These are phyloP conservation scores for Irpex lacteus DNA, from an alignment of 1,284 basidiomycete genomes.

Conservation along the genomic window DNA sequence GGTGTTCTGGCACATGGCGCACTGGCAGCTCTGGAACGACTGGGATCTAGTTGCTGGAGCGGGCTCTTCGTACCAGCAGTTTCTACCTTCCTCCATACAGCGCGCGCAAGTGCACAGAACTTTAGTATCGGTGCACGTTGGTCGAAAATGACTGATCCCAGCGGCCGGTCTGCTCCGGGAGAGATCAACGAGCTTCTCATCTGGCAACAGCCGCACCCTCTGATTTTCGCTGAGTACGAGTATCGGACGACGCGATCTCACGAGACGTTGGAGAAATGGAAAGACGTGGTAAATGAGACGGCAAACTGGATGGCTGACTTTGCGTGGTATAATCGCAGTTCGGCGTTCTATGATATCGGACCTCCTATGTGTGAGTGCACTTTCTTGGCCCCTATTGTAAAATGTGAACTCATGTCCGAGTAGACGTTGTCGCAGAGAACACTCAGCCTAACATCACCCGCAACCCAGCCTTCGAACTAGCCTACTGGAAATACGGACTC, in stretches of 20 bases:
- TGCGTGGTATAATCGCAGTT: conserved; percentile 48
- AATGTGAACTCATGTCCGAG: not conserved
- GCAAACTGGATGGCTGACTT: conserved; percentile 62
- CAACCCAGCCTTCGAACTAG: conserved; percentile 57
- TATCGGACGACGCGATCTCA: conserved; percentile 43
- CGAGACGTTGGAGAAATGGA: conserved; percentile 48
- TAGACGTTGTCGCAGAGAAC: conserved; percentile 48
- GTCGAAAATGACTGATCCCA: conserved; percentile 64
- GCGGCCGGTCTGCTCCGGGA: conserved; percentile 54
- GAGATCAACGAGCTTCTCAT: conserved; percentile 63
- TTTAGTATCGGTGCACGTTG: conserved; percentile 53
- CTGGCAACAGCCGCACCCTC: conserved; percentile 60
- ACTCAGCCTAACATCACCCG: conserved; percentile 50
- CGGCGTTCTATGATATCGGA: conserved; percentile 49
- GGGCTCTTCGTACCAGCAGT: conserved; percentile 42
- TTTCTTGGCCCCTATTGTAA: not conserved
- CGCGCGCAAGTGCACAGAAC: conserved; percentile 50
- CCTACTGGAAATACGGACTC: conserved; percentile 56
- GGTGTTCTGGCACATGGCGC: conserved; percentile 59
- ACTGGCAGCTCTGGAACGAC: conserved; percentile 63
- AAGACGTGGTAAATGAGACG: conserved; percentile 44
- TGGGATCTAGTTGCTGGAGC: conserved; percentile 51
- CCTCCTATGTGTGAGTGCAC: conserved; percentile 46
- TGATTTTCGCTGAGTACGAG: conserved; percentile 58
- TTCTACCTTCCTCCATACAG: conserved; percentile 43